Evolutionary conservation across 2,329 filamentous ascomycete species (phyloP).

Genomic region (Colletotrichum lentis): DNA sequence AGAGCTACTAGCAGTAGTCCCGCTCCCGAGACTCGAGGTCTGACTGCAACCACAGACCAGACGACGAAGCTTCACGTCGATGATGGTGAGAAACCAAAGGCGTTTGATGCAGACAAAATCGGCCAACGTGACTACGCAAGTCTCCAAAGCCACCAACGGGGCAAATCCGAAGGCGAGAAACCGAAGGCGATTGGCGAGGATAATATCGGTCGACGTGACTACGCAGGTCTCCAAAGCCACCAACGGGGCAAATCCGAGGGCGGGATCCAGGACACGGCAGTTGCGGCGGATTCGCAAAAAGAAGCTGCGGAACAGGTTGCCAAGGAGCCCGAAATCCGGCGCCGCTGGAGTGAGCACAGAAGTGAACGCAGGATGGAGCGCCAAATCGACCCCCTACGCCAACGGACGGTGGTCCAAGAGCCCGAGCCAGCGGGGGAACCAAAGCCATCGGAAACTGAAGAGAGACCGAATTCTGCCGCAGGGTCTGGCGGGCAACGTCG

Average conservation of each 20-base stretch:
- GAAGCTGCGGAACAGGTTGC: background rate
- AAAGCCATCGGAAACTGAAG: conserved; percentile 34
- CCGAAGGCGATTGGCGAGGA: background rate
- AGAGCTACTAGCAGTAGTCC: conserved; percentile 58
- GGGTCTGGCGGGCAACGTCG: conserved; percentile 57
- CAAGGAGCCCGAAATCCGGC: background rate
- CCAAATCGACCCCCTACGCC: too few relatives aligned
- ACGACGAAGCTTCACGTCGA: background rate
- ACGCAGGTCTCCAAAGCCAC: background rate
- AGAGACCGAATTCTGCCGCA: conserved; percentile 51
- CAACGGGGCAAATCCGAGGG: background rate
- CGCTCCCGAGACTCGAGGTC: conserved; percentile 41
- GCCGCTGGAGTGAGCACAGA: conserved; percentile 12
- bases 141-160: background rate
- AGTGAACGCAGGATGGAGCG: background rate
- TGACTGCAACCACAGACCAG: background rate
- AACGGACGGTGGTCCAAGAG: background rate
- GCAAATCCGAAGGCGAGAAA: background rate
- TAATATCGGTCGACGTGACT: background rate
- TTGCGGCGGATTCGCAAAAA: background rate
- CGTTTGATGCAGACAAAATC: background rate
- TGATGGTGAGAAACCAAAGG: background rate
- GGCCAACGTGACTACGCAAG: background rate
- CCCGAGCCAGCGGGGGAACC: conserved; percentile 1
- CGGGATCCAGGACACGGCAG: background rate